These are phyloP conservation scores for Populus hybrid DNA, from an alignment of 441 rosid genomes.

Conservation along the genomic window DNA sequence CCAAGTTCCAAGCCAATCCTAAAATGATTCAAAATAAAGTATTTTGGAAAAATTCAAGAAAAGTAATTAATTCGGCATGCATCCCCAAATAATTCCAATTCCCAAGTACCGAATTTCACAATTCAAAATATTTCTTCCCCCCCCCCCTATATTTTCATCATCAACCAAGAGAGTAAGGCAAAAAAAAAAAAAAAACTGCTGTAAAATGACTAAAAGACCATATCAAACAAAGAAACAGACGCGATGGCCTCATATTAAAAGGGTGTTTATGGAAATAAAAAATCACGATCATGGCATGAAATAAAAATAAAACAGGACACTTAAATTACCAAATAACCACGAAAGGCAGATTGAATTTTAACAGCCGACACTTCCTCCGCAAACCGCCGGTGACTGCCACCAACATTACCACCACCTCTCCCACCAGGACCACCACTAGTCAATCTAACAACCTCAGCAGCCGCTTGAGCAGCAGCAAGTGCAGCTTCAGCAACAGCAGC, in stretches of 20 bases:
- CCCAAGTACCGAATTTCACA: background rate
- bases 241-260: background rate
- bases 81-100: background rate
- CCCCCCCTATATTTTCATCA: too few species aligned
- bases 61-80: background rate
- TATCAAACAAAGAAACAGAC: background rate
- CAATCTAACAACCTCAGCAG: conserved; percentile 39
- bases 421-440: conserved; percentile 43
- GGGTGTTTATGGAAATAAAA: conserved; percentile 1
- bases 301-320: conserved; percentile 7
- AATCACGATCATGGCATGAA: background rate
- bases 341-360: conserved; percentile 83
- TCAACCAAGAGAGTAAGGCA: background rate
- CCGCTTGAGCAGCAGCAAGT: conserved; percentile 50
- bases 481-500: conserved; percentile 85
- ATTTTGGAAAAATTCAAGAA: background rate
- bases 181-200: too few species aligned
- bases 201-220: background rate
- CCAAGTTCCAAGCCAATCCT: too few species aligned
- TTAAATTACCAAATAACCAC: conserved; percentile 74
- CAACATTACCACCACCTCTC: conserved; percentile 18
- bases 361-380: conserved; percentile 51
- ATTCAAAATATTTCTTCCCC: background rate
- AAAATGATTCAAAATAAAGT: too few species aligned
- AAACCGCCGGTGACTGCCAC: conserved; percentile 25